Base-by-base conservation (phyloP, 371 early-diverging fungal genomes). In the Apophysomyces variabilis region DNA sequence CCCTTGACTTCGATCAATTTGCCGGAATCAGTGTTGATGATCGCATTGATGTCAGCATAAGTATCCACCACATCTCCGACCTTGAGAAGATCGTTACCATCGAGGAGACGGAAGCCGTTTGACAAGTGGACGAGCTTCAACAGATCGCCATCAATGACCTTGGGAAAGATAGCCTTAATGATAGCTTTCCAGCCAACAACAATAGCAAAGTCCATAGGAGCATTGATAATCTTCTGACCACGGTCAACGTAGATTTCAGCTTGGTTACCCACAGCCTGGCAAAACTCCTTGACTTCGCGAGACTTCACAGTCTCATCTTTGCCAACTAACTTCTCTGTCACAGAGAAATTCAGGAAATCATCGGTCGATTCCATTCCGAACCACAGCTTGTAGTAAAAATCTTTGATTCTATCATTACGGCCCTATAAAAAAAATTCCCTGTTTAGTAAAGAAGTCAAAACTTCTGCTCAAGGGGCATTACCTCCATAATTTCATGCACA, bases 131-230 rank as follows among this genome's bases (percentile, higher is more conserved):
- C 97, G 35, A 97, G 85, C 66, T 91, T 88, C 73, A 96, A 83
- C 54, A 97, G 85, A 75, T 97, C 96, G 61, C 96, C 97, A 75
- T 96, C 94, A 69, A 96, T 93, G 44, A 93, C 90, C 85, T 93
- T 93, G 70, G 96, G 95, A 89, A 96, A 89, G 68, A 96, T 93
- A 43, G 96, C 93, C 84, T 93, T 92, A 78, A 95, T 93, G 66
- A 96, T 91, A 32, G 96, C 90, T 75, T 91, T 88, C 98, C 98
- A 97, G 38, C 94, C 96, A 45, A 94, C 93, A 61, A 95, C 95
- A 60, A 96, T 95, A 57, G 95, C 95, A 77, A 90, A 97, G 82
- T 97, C 97, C 89, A 97, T 91, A 45, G 97, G 97, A 26, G 94
- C 95, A 68, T 76, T 84, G 44, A 92, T 78, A 13, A 82, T 75